phyloP scores from a whole-genome alignment of 164 flowering plant genomes.

The Vitis riparia region DNA sequence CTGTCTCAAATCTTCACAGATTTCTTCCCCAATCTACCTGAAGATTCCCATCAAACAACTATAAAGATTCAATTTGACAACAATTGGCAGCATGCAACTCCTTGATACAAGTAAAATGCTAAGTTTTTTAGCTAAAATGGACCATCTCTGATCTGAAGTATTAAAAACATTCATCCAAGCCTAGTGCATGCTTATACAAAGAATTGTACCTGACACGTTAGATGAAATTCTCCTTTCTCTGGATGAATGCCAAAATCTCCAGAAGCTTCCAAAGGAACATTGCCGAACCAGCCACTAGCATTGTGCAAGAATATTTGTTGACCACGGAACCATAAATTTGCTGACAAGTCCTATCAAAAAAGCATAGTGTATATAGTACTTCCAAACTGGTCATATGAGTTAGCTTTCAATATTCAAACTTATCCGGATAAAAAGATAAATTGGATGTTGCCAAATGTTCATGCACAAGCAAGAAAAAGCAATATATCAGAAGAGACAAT shows the following conservation, averaged over 20 bases:
- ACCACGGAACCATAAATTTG: constrained; percentile 87
- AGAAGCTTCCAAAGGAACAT: constrained; percentile 92
- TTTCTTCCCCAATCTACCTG: too few relatives aligned
- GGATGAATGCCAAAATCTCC: constrained; percentile 98
- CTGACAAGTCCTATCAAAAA: constrained; percentile 51
- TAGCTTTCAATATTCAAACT: neutral
- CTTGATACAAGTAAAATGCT: neutral
- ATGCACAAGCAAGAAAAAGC: neutral
- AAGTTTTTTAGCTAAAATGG: neutral
- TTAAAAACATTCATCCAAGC: neutral
- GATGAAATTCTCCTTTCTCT: constrained; percentile 96
- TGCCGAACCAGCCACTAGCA: constrained; percentile 95
- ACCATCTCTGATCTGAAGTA: neutral
- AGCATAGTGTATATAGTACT: neutral
- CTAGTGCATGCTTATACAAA: neutral
- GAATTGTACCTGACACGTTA: constrained; percentile 87
- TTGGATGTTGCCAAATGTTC: neutral
- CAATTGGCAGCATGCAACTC: too few relatives aligned
- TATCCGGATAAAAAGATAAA: neutral
- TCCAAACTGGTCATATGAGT: constrained; percentile 2
- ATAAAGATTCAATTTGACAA: too few relatives aligned
- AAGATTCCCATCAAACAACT: too few relatives aligned
- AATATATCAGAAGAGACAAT: neutral
- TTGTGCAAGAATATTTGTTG: constrained; percentile 86
- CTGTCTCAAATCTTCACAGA: too few relatives aligned